Base-by-base conservation (phyloP, 352 stramenopile species). In the Phytophthora kernoviae region DNA sequence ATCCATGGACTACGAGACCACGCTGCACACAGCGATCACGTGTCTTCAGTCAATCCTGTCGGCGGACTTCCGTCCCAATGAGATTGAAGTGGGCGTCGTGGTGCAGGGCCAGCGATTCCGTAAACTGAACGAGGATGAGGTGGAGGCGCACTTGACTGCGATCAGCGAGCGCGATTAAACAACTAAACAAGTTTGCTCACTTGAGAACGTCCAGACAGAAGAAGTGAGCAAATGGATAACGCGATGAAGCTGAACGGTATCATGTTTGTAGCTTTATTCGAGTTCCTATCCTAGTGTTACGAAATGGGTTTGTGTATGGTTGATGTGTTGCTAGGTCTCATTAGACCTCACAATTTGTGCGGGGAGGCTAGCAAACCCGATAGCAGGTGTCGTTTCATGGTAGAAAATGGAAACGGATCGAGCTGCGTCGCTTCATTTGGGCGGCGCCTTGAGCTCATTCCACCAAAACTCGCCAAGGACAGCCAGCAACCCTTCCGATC, bases 21-120 rank as follows among this genome's bases (percentile, higher is more conserved):
- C 96, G 44, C 87, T 99, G 63, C 79, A 98, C 70, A 98, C 91
- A 30, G 96, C 96, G 45, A 99, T 99, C 72, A 97, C 95, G 62
- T 98, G 95, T 67, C 88, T 99, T 69, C 97, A 99, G 73, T 96
- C 92, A 70, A 90, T 99, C 4, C 80, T 99, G 47, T 98, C 93
- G 53, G 97, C 94, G 58, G 97, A 99, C 78, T 99, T 99, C 82
- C 93, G 96, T 65, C 92, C 96, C 39, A 98, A 91, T 60, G 97
- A 99, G 67, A 98, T 99, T 48, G 87, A 96, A 70, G 82, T 94
- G 36, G 87, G 87, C 54, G 79, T 94, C 53, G 73, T 91, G 33
- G 43, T 75, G 27, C 58, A 86, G 52, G 79, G 75, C 65, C 63
- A 92, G 61, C 70, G 78, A 27, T 98, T 99, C 79, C 74, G 87